Percentiles rank a stretch among this genome's conserved stretches.
phyloP scores from a whole-genome alignment of 352 stramenopile genomes.

The Blastocystis sp. region DNA sequence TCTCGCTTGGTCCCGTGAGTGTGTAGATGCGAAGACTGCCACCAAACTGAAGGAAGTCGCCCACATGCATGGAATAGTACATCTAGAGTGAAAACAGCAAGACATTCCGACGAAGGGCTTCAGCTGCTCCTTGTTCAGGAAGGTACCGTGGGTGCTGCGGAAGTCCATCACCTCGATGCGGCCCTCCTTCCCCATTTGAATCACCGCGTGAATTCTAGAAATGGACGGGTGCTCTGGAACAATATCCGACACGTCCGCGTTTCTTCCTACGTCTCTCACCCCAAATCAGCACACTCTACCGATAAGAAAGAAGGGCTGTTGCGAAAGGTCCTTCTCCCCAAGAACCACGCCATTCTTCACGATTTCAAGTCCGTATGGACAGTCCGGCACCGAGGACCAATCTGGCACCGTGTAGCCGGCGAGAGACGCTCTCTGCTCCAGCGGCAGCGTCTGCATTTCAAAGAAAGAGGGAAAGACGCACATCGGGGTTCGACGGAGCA shows the following conservation, averaged over 20 bases:
- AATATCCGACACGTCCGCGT: conserved; percentile 71
- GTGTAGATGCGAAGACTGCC: conserved; percentile 67
- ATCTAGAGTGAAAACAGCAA: conserved; percentile 10
- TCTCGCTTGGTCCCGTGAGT: conserved; percentile 32
- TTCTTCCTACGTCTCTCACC: conserved; percentile 10
- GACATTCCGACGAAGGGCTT: conserved; percentile 34
- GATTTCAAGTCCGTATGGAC: conserved; percentile 48
- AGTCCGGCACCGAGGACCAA: conserved; percentile 51
- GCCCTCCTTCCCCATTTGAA: conserved; percentile 69
- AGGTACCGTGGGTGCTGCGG: conserved; percentile 66
- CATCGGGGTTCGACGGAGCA: background rate
- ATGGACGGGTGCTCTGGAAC: conserved; percentile 73
- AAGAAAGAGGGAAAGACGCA: background rate
- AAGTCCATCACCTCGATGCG: conserved; percentile 61
- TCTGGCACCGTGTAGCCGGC: conserved; percentile 49
- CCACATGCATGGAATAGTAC: conserved; percentile 54
- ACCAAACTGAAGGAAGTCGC: conserved; percentile 69
- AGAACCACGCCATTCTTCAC: conserved; percentile 65
- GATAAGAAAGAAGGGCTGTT: conserved; percentile 67
- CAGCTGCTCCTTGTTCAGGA: conserved; percentile 66
- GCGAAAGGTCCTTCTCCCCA: background rate
- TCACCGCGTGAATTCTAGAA: conserved; percentile 71
- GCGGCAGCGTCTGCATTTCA: conserved; percentile 9
- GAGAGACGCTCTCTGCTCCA: conserved; percentile 11
- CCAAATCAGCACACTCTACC: background rate